A percentile compares a stretch with the other conserved stretches of the same genome.
These are phyloP conservation scores for Ceriops tagal DNA, from an alignment of 345 rosid genomes.

Conservation along the genomic window DNA sequence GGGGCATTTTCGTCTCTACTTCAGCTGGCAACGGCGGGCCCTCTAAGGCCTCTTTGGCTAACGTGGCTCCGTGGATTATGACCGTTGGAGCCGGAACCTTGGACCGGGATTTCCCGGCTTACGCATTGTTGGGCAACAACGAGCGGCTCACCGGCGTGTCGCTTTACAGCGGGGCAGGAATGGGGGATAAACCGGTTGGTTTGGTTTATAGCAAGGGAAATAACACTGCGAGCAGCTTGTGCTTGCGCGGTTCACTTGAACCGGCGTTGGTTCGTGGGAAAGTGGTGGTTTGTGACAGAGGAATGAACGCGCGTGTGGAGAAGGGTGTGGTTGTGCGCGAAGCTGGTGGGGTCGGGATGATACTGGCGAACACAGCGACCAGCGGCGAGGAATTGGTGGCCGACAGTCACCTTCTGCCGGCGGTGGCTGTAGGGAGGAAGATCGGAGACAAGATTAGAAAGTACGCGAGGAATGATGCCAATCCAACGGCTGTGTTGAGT, in stretches of 20 bases:
- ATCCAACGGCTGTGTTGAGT: slow-evolving; percentile 51
- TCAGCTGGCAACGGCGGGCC: slow-evolving; percentile 92
- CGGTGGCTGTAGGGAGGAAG: slow-evolving; percentile 63
- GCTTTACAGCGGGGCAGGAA: slow-evolving; percentile 62
- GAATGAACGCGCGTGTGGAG: slow-evolving; percentile 66
- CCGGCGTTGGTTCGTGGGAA: slow-evolving; percentile 56
- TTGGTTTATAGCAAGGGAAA: slow-evolving; percentile 50
- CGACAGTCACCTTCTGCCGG: slow-evolving; percentile 77
- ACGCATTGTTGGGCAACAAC: slow-evolving; percentile 48
- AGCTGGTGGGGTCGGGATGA: slow-evolving; percentile 87
- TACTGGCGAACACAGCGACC: slow-evolving; percentile 58
- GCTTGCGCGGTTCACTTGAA: slow-evolving; percentile 71
- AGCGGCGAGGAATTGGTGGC: slow-evolving; percentile 81
- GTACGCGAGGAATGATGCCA: slow-evolving; percentile 37
- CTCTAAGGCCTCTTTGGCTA: slow-evolving; percentile 45
- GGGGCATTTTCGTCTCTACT: slow-evolving; percentile 73
- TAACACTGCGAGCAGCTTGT: slow-evolving; percentile 46
- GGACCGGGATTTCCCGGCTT: slow-evolving; percentile 87
- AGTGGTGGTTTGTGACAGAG: slow-evolving; percentile 79
- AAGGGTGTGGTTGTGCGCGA: slow-evolving; percentile 75
- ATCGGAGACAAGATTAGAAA: slow-evolving; percentile 54
- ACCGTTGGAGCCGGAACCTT: slow-evolving; percentile 90
- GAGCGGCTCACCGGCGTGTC: slow-evolving; percentile 55
- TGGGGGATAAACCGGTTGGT: slow-evolving; percentile 49
- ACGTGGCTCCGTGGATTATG: slow-evolving; percentile 92